Conservation (phyloP, 1,139 yeast genomes). For the Magnusiomyces tetraspermus region DNA sequence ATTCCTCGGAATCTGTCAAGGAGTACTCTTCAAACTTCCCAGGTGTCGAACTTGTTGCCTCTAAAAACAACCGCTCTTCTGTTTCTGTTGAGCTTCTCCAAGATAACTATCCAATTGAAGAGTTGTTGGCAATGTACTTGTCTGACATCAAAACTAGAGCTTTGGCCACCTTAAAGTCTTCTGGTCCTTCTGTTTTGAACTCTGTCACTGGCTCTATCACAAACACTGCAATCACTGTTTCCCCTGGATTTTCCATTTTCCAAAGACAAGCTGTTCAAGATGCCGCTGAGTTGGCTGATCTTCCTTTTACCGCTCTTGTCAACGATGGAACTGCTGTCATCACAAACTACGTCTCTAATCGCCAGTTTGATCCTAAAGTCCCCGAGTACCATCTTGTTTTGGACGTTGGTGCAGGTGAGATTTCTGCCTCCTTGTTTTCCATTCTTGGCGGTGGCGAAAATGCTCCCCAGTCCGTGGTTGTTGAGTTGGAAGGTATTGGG, state of each 20-base stretch:
- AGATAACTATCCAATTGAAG: conserved; percentile 55
- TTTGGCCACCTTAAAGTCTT: conserved; percentile 32
- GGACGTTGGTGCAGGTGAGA: conserved; percentile 91
- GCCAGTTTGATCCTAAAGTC: conserved; percentile 32
- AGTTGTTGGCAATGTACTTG: conserved; percentile 73
- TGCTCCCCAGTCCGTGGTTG: conserved; percentile 29
- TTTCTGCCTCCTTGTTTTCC: conserved; percentile 75
- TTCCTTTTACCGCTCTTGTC: conserved; percentile 56
- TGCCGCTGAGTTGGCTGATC: conserved; percentile 62
- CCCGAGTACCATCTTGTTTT: conserved; percentile 62
- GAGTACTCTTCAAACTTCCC: conserved; percentile 47
- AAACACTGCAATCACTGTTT: conserved; percentile 45
- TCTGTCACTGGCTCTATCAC: background rate
- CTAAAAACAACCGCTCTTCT: conserved; percentile 41
- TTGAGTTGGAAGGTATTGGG: conserved; percentile 67
- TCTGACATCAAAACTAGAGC: conserved; percentile 62
- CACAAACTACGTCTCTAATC: conserved; percentile 54
- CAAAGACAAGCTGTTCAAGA: conserved; percentile 68
- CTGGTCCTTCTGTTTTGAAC: conserved; percentile 32
- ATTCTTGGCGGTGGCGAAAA: conserved; percentile 31
- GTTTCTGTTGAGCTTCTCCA: conserved; percentile 45
- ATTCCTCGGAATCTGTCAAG: conserved; percentile 35
- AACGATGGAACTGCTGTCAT: conserved; percentile 93
- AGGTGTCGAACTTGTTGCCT: conserved; percentile 46
- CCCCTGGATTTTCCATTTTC: conserved; percentile 55